Base-by-base conservation (phyloP, 345 rosid genomes). In the Eucalyptus regnans region DNA sequence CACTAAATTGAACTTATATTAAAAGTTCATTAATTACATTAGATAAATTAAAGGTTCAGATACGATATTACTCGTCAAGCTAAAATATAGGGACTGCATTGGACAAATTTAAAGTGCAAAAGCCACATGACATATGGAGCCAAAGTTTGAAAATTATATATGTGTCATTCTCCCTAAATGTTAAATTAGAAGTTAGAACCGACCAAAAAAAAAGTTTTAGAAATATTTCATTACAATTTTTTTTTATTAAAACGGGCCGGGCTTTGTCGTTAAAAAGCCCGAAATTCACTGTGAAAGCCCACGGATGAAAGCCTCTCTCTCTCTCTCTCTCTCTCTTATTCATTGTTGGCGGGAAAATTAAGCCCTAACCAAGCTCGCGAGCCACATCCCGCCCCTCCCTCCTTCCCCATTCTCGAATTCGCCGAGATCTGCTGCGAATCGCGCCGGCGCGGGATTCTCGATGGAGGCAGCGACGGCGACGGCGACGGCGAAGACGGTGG, bases 401-500 rank as follows among this genome's bases (percentile, higher is more conserved):
- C 49, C 29, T 22, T 11, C 15, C 31, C 18, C 49, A 1, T 31
- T 7, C 43, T 85, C 54, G 37, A 48, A 27, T 87, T 41, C 52
- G 80, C 87, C 56, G 86, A 20, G 86, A 37, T 37, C 50, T 44
- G 52, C 37, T 52, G 31, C 81, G 54, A 51, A 71, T 27, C 18
- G 51, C 25, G 3, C 29, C 48, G 44, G 80, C 64, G 5, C 12
- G 86, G 8, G 89, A 54, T 29, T 50, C 37, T 7, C 58, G 11
- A 51, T 86, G 89, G 87, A 89, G 87, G 93, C 91, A 71, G 90
- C 91, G 90, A 95, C 95, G 88, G 81, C 87, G 83, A 88, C 91
- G 88, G 37, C 37, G 83, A 89, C 91, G 88, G 96, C 95, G 93
- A 96, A 96, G 89, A 94, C 89, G 87, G 94, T 93, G 7, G 8